Evolutionary conservation across 1,284 basidiomycete species (phyloP).

Genomic region (Microbotryomycetes sp.): DNA sequence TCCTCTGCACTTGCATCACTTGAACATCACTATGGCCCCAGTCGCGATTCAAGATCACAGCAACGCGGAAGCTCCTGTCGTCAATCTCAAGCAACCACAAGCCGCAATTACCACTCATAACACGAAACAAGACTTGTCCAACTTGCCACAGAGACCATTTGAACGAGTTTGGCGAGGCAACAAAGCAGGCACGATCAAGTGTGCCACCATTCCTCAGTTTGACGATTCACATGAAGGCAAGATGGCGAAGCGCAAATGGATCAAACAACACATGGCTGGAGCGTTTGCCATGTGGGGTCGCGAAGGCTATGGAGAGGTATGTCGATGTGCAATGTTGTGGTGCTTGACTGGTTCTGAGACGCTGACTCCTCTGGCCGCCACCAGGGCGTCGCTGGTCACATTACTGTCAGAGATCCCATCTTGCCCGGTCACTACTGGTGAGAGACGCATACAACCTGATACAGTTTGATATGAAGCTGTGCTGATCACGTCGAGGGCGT

Average conservation of each 20-base stretch:
- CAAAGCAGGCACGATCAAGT: slow-evolving; percentile 36
- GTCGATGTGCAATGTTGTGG: neutral
- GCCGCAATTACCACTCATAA: neutral
- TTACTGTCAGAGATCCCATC: slow-evolving; percentile 41
- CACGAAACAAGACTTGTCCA: slow-evolving; percentile 5
- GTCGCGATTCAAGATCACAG: neutral
- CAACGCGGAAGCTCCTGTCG: neutral
- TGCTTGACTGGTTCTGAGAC: neutral
- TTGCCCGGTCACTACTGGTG: slow-evolving; percentile 37
- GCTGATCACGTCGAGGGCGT: no score
- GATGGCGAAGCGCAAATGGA: slow-evolving; percentile 39
- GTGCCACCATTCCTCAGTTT: slow-evolving; percentile 34
- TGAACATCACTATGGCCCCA: neutral
- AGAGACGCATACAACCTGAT: neutral
- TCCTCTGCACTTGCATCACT: neutral
- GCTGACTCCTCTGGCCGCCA: neutral
- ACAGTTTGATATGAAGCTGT: no score
- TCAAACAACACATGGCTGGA: slow-evolving; percentile 40
- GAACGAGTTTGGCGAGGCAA: slow-evolving; percentile 39
- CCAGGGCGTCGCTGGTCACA: slow-evolving; percentile 41
- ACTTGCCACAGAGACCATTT: slow-evolving; percentile 7
- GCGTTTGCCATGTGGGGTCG: slow-evolving; percentile 42
- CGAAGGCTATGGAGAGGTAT: slow-evolving; percentile 36
- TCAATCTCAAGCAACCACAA: neutral
- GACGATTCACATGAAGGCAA: slow-evolving; percentile 37